Base-by-base conservation (phyloP, 2,329 filamentous ascomycete species). In the Ophiostoma piceae region DNA sequence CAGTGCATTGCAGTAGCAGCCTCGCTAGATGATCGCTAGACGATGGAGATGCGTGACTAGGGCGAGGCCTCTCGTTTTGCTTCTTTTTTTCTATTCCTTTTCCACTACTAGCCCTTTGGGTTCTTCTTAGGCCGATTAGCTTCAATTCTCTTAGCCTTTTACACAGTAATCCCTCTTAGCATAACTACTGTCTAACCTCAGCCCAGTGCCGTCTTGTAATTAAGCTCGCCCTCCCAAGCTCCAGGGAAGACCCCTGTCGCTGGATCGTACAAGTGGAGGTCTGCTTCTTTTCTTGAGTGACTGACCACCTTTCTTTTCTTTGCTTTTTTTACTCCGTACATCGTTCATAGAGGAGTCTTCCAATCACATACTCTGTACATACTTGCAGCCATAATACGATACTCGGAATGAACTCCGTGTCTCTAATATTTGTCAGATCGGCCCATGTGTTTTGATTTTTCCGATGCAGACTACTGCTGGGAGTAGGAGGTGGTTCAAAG, bases 241-340 rank as follows among this genome's bases (percentile, higher is more conserved):
- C 12, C 57, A 62, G 22, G 26, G 57, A 32, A 32, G 57, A 62
- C 57, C 57, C 57, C 57, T 62, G 41, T 37, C 64, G 8, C 19
- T 26, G 22, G 29, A 35, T 32, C 29, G 43, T 66, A 69, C 64
- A 47, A 69, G 35, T 60, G 68, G 68, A 41, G 35, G 22, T 22
- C 60, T 16, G 19, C 54, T 41, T 69, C 29, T 67, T 54, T 39
- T 35, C 66, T 66, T 66, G 26, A 62, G 39, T 5, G 35, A 35
- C 35, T 35, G 14, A 12, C 14, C 8, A 1, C 22, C 9, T 60
- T n/a, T 43, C 37, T 54, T 47, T 37, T 66, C 8, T 29, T 43
- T n/a, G 2, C 6, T 62, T 62, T 32, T 14, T 19, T 26, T 60
- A 14, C 9, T 12, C 16, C 32, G 35, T 8, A 35, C 8, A 35